Conservation (phyloP, 139 green algal species). For the Picochlorum sp. region DNA sequence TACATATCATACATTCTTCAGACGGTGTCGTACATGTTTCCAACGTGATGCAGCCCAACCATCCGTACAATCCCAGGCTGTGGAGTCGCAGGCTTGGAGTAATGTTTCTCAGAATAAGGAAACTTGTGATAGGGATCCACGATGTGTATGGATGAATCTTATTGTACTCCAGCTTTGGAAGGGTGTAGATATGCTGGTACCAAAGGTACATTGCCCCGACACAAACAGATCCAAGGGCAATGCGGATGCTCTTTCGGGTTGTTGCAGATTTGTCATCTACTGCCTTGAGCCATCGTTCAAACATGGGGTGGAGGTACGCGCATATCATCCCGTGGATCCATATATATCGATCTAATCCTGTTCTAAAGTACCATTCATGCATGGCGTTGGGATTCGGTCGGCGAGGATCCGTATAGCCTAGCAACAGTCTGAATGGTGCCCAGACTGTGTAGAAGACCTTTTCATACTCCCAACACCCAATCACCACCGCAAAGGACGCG, state of each 20-base stretch:
- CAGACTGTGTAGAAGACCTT: slow-evolving; percentile 82
- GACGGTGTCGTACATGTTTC: slow-evolving; percentile 71
- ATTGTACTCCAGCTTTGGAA: slow-evolving; percentile 92
- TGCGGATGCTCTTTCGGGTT: slow-evolving; percentile 16
- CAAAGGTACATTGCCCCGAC: slow-evolving; percentile 23
- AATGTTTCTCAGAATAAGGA: slow-evolving; percentile 79
- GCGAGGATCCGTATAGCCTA: slow-evolving; percentile 79
- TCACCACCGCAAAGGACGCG: slow-evolving; percentile 44
- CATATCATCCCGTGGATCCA: slow-evolving; percentile 97
- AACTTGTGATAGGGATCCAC: slow-evolving; percentile 92
- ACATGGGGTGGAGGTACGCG: slow-evolving; percentile 67
- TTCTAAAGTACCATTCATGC: slow-evolving; percentile 91
- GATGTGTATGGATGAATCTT: slow-evolving; percentile 89
- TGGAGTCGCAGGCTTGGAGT: slow-evolving; percentile 57
- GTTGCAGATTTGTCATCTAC: slow-evolving; percentile 42
- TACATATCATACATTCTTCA: neutral
- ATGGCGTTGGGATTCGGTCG: slow-evolving; percentile 59
- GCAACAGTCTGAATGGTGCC: slow-evolving; percentile 67
- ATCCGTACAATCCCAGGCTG: slow-evolving; percentile 72
- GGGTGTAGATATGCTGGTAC: slow-evolving; percentile 51
- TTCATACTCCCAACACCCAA: slow-evolving; percentile 81
- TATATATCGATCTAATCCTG: slow-evolving; percentile 84
- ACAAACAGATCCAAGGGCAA: slow-evolving; percentile 7
- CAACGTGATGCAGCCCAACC: slow-evolving; percentile 94
- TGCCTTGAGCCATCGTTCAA: slow-evolving; percentile 28